Evolutionary conservation across 306 rosid species (phyloP).

Genomic region (Lablab purpureus): DNA sequence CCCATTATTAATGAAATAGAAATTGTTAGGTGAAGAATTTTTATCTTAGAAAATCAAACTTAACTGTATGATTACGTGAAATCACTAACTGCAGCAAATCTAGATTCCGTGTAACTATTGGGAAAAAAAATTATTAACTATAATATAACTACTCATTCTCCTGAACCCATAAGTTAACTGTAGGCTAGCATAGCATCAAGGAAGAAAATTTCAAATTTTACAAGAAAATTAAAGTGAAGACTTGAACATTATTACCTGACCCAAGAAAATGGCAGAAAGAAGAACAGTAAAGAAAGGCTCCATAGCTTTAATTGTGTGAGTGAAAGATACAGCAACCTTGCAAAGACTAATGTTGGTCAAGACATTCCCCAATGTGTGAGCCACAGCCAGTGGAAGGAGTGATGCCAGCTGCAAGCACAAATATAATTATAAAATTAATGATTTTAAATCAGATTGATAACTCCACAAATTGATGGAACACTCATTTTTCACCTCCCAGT

Average conservation of each 20-base stretch:
- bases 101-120: background rate
- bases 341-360: conserved; percentile 79
- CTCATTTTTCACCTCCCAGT: conserved; percentile 26
- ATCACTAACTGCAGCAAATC: too few species aligned
- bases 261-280: conserved; percentile 66
- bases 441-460: conserved; percentile 19
- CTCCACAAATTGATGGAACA: conserved; percentile 13
- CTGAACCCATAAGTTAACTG: background rate
- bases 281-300: conserved; percentile 84
- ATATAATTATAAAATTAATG: background rate
- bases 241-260: conserved; percentile 63
- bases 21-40: too few species aligned
- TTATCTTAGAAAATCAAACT: too few species aligned
- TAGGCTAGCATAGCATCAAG: background rate
- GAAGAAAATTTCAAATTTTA: background rate
- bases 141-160: background rate
- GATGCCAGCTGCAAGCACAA: conserved; percentile 56
- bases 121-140: background rate
- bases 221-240: background rate
- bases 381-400: conserved; percentile 68
- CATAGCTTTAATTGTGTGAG: conserved; percentile 85
- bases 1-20: too few species aligned
- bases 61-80: too few species aligned
- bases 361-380: conserved; percentile 76
- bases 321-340: conserved; percentile 80